Base-by-base conservation (phyloP, 306 rosid genomes). In the Gynostemma pentaphyllum region DNA sequence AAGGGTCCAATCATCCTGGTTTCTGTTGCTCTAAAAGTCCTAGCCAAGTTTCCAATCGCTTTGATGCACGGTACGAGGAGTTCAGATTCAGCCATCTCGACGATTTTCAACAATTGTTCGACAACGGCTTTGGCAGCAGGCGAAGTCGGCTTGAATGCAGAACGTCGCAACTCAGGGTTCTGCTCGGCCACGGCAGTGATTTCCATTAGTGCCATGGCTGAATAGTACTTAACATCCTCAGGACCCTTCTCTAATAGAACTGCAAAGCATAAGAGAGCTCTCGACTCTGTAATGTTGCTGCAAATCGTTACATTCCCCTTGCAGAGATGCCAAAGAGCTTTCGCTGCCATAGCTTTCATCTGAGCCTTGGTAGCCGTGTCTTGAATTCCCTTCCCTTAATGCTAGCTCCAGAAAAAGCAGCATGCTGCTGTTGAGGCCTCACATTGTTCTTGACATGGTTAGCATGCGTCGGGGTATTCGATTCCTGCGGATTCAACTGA, bases 341-440 rank as follows among this genome's bases (percentile, higher is more conserved):
- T 76, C 0, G 95, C 95, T 0, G 92, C 85, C 92, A 82, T 85
- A 19, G 89, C 85, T 69, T 87, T 87, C 89, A 87, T 87, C 52
- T 82, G 70, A 0, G 75, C 78, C 67, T 87, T 87, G 0, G 95
- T 87, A 0, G 7, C 36, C 0, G 84, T 76, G 56, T 87, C 86
- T 21, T 87, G 7, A 16, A 76, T 45, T 87, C 95, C 67, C 88
- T 80, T n/a, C 95, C 95, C 60, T 80, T 82, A 4, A 87, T 77
- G 71, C 92, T 84, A 0, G 75, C 55, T 14, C 76, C 82, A 0
- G 76, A 45, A 1, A 78, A 30, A 0, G 63, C 19, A 0, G 53
- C 30, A 18, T 70, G 41, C 2, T 45, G 66, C 4, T 39, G 54
- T 9, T 47, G 52, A 10, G 52, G 52, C 27, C 52, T 24, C 52